Base-by-base conservation (phyloP, 2,329 filamentous ascomycete species). In the Geoglossum cookeanum region DNA sequence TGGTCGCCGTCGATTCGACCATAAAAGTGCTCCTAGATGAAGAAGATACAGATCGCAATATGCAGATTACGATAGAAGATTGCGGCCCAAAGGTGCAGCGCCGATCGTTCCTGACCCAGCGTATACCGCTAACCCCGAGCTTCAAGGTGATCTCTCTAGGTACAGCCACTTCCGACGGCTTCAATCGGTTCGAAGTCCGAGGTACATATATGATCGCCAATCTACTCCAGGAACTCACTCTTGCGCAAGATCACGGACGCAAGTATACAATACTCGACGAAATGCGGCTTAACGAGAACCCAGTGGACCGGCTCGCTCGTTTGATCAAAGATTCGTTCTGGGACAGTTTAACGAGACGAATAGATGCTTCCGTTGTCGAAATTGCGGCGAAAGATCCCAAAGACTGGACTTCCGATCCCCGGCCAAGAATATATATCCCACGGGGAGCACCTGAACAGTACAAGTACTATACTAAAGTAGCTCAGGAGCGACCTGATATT, bases 141-240 rank as follows among this genome's bases (percentile, higher is more conserved):
- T 39, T 51, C n/a, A 62, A 87, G 84, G 84, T 88, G 51, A 78
- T 96, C 57, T 84, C 85, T 42, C 74, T 97, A 42, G 85, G 88
- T 61, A 96, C 91, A 2, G 85, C 86, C 32, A 84, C 80, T 27
- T 96, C 90, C 39, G 87, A 85, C 63, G 91, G 90, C 47, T 81
- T 86, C 73, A 91, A 90, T 66, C 82, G 83, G 61, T 89, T 91
- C 69, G 90, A 97, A 67, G 80, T 98, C 60, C 85, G 91, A 62
- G 92, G 92, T 65, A 97, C 88, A 35, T 98, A 98, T 70, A 94
- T 94, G 84, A 79, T 98, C 59, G 95, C 91, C 61, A 98, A 97
- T 68, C 80, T 97, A 51, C 77, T 97, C 45, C 92, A 98, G 71
- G 92, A 98, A 71, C 78, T 98, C 62, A 92, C 86, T 1, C 78